Evolutionary conservation across 768 basidiomycete species (phyloP).

Genomic region (Naganishia onofrii): DNA sequence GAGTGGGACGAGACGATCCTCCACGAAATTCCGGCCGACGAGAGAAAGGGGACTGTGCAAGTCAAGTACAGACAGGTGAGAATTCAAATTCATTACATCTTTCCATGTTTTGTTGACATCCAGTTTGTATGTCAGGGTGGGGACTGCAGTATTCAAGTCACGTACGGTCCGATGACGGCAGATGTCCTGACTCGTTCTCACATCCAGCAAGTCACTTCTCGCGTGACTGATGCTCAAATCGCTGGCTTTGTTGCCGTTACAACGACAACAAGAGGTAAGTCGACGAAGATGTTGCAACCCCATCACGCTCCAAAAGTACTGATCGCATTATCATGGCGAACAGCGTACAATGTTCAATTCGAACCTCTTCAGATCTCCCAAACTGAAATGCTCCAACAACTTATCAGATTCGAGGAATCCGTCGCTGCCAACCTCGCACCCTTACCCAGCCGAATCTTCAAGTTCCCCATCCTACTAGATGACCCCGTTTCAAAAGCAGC

Average conservation of each 20-base stretch:
- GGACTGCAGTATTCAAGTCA: constrained; percentile 64
- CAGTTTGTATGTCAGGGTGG: constrained; percentile 57
- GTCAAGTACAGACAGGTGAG: constrained; percentile 62
- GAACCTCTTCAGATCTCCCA: constrained; percentile 57
- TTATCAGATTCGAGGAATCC: constrained; percentile 53
- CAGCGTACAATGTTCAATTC: constrained; percentile 57
- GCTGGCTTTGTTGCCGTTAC: constrained; percentile 59
- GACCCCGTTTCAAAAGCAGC: constrained; percentile 63
- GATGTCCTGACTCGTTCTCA: constrained; percentile 61
- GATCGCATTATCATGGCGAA: not conserved
- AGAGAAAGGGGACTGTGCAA: constrained; percentile 39
- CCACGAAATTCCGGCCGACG: constrained; percentile 41
- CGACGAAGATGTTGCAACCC: not conserved
- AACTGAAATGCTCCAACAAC: constrained; percentile 53
- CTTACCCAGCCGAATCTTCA: constrained; percentile 60
- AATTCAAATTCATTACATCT: not conserved
- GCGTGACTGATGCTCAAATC: constrained; percentile 52
- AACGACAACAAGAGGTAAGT: constrained; percentile 61
- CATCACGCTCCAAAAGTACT: not conserved
- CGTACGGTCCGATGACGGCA: constrained; percentile 62
- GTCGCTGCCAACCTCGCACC: constrained; percentile 55
- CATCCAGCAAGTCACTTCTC: constrained; percentile 57
- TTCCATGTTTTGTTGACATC: not conserved
- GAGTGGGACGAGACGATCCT: constrained; percentile 54
- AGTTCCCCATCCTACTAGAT: constrained; percentile 64